Conservation (phyloP, 2,329 filamentous ascomycete species). For the Ophiocordyceps camponoti-rufipedis region DNA sequence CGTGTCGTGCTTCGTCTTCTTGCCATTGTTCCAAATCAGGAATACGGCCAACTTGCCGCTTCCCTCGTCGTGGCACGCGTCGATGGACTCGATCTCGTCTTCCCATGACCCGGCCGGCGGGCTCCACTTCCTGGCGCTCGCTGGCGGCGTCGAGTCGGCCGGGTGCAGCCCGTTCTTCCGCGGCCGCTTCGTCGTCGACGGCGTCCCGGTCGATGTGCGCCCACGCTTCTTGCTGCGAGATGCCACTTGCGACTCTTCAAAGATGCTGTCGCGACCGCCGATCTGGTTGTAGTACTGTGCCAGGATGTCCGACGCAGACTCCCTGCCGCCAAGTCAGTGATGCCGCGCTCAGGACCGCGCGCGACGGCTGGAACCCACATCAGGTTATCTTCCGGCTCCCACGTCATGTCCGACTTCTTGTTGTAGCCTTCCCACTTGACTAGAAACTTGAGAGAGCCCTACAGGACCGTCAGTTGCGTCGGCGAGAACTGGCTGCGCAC, state of each 20-base stretch:
- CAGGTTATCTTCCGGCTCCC: constrained; percentile 58
- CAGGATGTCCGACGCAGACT: constrained; percentile 40
- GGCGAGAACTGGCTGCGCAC: constrained; percentile 6
- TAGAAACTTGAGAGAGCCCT: constrained; percentile 40
- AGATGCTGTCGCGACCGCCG: constrained; percentile 42
- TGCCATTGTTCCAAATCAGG: constrained; percentile 54
- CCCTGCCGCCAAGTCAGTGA: constrained; percentile 17
- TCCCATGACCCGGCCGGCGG: constrained; percentile 65
- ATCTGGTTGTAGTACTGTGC: constrained; percentile 43
- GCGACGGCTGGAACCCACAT: constrained; percentile 4
- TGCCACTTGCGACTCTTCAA: constrained; percentile 30
- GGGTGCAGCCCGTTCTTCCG: constrained; percentile 32
- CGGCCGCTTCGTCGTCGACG: constrained; percentile 23
- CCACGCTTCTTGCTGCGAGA: constrained; percentile 39
- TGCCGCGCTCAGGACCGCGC: background rate
- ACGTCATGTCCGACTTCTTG: constrained; percentile 51
- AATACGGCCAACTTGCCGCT: constrained; percentile 45
- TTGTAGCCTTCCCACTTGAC: constrained; percentile 74
- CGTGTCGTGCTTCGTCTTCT: constrained; percentile 57
- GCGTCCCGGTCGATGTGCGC: constrained; percentile 21
- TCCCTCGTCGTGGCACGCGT: constrained; percentile 51
- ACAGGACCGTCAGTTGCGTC: background rate
- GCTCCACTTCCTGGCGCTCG: constrained; percentile 33
- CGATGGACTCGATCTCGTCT: constrained; percentile 49
- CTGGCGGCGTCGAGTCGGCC: constrained; percentile 26